These are phyloP conservation scores for Apiospora hydei DNA, from an alignment of 2,329 filamentous ascomycete genomes.

Conservation along the genomic window DNA sequence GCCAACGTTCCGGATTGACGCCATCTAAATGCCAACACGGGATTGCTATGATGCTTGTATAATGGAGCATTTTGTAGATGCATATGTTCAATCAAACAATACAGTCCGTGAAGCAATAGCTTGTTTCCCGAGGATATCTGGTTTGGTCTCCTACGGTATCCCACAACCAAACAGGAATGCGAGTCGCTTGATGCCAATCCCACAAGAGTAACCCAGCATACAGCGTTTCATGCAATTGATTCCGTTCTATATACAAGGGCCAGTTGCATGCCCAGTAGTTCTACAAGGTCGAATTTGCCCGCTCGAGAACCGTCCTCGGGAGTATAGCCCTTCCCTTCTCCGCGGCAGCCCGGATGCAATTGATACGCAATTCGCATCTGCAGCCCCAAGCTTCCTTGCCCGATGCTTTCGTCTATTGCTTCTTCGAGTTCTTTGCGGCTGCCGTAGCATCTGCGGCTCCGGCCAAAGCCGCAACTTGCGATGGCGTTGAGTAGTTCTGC, in stretches of 20 bases:
- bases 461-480: conserved; percentile 19
- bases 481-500: conserved; percentile 70
- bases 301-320: not conserved
- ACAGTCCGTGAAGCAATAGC: not conserved
- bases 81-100: not conserved
- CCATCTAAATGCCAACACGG: not conserved
- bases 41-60: not conserved
- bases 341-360: not conserved
- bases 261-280: conserved; percentile 17
- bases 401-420: conserved; percentile 28
- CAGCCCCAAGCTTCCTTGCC: not conserved
- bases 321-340: not conserved
- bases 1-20: not conserved
- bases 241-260: conserved; percentile 23
- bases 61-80: not conserved
- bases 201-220: not conserved
- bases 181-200: not conserved
- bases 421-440: conserved; percentile 19
- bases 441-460: conserved; percentile 1
- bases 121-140: not conserved
- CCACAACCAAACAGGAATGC: not conserved
- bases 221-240: conserved; percentile 21
- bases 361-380: not conserved
- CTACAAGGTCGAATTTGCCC: conserved; percentile 11
- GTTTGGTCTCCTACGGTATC: not conserved